phyloP scores from a whole-genome alignment of 495 filamentous ascomycete genomes.

The Aspergillus bridgeri region DNA sequence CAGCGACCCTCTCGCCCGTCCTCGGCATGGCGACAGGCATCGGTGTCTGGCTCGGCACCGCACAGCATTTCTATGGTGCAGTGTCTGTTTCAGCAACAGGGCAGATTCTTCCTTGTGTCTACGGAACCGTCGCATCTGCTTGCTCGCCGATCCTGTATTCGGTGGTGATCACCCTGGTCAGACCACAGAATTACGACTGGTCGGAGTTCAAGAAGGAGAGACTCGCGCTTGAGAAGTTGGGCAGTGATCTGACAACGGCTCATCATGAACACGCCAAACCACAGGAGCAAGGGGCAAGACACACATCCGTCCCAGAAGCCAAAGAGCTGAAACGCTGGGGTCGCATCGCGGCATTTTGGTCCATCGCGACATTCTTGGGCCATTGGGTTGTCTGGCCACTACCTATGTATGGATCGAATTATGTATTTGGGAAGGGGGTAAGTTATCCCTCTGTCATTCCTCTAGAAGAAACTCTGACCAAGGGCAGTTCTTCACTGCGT shows the following conservation, averaged over 20 bases:
- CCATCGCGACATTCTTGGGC: constrained; percentile 33
- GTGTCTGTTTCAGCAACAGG: constrained; percentile 47
- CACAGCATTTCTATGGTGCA: constrained; percentile 37
- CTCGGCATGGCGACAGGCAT: constrained; percentile 41
- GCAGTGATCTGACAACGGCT: constrained; percentile 22
- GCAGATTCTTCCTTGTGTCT: constrained; percentile 39
- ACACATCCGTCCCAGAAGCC: constrained; percentile 7
- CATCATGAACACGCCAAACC: constrained; percentile 7
- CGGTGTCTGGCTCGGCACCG: constrained; percentile 46
- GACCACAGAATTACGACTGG: constrained; percentile 37
- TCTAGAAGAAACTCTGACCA: not conserved
- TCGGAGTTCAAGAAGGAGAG: constrained; percentile 34
- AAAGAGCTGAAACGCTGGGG: constrained; percentile 37
- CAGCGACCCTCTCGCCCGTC: constrained; percentile 43
- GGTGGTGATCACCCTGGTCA: constrained; percentile 30
- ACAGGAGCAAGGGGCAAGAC: constrained; percentile 9
- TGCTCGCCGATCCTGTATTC: constrained; percentile 37
- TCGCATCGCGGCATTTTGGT: constrained; percentile 36
- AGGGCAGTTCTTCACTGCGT: constrained; percentile 67
- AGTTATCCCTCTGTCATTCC: not conserved
- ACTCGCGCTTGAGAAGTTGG: constrained; percentile 29
- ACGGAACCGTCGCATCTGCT: constrained; percentile 40
- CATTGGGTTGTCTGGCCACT: constrained; percentile 30
- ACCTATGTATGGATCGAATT: constrained; percentile 8
- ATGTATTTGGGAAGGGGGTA: constrained; percentile 8